These are phyloP conservation scores for Iris pallida DNA, from an alignment of 116 monocot genomes.

Conservation along the genomic window DNA sequence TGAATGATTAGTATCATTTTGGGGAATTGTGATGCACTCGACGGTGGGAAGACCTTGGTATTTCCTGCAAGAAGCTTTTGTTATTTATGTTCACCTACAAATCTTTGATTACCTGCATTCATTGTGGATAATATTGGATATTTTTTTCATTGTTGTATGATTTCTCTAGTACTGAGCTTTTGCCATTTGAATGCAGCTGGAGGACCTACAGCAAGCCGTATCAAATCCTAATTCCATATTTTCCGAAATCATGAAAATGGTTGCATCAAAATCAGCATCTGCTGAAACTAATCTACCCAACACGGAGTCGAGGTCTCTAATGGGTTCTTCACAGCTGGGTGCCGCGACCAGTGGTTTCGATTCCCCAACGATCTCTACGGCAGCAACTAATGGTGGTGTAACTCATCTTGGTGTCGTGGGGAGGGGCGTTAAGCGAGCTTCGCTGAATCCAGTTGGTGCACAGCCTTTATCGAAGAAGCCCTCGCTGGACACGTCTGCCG, in stretches of 20 bases:
- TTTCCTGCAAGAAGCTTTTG: too few relatives aligned
- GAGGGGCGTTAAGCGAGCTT: slow-evolving; percentile 77
- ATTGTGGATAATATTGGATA: neutral
- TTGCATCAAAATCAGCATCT: slow-evolving; percentile 17
- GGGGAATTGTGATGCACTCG: too few relatives aligned
- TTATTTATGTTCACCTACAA: too few relatives aligned
- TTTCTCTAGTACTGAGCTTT: neutral
- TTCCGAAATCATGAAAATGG: slow-evolving; percentile 48
- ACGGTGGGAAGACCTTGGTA: too few relatives aligned
- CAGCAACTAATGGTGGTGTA: slow-evolving; percentile 39
- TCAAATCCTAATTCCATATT: slow-evolving; percentile 43
- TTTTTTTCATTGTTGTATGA: neutral
- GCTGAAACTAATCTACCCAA: slow-evolving; percentile 9
- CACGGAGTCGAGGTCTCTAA: slow-evolving; percentile 7
- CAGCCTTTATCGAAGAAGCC: slow-evolving; percentile 48
- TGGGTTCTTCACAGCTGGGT: slow-evolving; percentile 50
- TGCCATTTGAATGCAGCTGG: slow-evolving; percentile 54
- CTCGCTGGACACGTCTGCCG: slow-evolving; percentile 13
- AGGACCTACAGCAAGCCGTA: slow-evolving; percentile 71
- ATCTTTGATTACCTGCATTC: too few relatives aligned
- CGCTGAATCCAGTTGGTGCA: slow-evolving; percentile 20
- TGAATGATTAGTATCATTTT: too few relatives aligned
- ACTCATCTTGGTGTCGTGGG: slow-evolving; percentile 91
- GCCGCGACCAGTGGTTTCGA: slow-evolving; percentile 40
- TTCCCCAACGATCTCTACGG: slow-evolving; percentile 48